Evolutionary conservation across 352 stramenopile species (phyloP).

Genomic region (Thalassiosira exigua): DNA sequence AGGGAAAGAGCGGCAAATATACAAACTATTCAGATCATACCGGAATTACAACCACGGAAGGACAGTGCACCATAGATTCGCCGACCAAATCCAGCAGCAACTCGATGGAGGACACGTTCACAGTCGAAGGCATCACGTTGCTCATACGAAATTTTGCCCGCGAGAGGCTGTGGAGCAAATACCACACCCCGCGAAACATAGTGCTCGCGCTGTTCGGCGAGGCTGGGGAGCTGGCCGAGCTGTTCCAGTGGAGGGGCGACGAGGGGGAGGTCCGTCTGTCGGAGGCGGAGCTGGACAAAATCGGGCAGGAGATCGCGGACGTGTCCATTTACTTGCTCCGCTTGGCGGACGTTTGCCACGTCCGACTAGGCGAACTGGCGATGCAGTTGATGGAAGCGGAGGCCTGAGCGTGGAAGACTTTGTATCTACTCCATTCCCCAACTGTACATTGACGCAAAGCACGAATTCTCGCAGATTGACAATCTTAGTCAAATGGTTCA

Average conservation of each 20-base stretch:
- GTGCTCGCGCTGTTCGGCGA: constrained; percentile 93
- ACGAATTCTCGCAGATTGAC: no score
- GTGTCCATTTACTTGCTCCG: constrained; percentile 96
- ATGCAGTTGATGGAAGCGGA: constrained; percentile 24
- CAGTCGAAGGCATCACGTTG: constrained; percentile 44
- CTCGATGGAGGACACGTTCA: constrained; percentile 34
- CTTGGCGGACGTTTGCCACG: constrained; percentile 84
- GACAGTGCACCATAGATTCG: constrained; percentile 67
- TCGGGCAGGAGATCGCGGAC: constrained; percentile 96
- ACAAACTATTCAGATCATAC: no score
- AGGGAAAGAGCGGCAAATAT: no score
- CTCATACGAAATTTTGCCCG: constrained; percentile 77
- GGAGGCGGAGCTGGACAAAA: constrained; percentile 88
- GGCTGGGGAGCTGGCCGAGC: constrained; percentile 93
- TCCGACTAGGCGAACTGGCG: constrained; percentile 36
- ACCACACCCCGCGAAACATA: constrained; percentile 92
- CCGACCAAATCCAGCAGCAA: constrained; percentile 26
- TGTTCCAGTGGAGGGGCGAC: constrained; percentile 95
- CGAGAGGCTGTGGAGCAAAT: constrained; percentile 85
- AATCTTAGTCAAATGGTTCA: no score
- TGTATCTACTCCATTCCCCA: no score
- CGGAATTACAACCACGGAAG: constrained; percentile 70
- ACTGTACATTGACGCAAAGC: no score
- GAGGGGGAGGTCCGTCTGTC: constrained; percentile 74
- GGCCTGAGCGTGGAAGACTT: neutral